Percentiles rank a stretch among this genome's conserved stretches.
phyloP scores from a whole-genome alignment of 2,329 filamentous ascomycete genomes.

The Epichloe brachyelytri region DNA sequence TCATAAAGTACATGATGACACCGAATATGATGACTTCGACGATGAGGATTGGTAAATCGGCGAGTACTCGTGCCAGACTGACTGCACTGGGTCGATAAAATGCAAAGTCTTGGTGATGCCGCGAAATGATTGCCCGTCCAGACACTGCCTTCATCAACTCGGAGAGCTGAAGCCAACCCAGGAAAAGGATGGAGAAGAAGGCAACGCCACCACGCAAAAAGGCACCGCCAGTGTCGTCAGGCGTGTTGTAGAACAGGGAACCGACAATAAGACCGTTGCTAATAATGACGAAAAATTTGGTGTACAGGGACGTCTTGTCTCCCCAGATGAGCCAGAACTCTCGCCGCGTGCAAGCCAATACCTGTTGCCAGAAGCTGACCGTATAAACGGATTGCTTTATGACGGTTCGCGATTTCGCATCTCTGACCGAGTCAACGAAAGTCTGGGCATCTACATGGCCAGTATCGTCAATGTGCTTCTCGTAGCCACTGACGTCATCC shows the following conservation, averaged over 20 bases:
- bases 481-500: conserved; percentile 43
- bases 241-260: conserved; percentile 62
- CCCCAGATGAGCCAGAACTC: conserved; percentile 70
- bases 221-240: conserved; percentile 46
- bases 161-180: conserved; percentile 16
- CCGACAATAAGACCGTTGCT: conserved; percentile 63
- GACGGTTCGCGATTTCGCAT: conserved; percentile 42
- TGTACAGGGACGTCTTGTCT: conserved; percentile 61
- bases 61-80: conserved; percentile 22
- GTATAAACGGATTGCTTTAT: conserved; percentile 41
- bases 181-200: conserved; percentile 42
- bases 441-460: conserved; percentile 50
- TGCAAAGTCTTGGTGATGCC: conserved; percentile 25
- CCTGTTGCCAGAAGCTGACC: conserved; percentile 59
- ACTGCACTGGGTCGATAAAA: conserved; percentile 26
- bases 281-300: conserved; percentile 68
- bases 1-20: conserved; percentile 33
- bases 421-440: conserved; percentile 49
- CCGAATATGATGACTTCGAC: conserved; percentile 21
- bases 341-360: conserved; percentile 53
- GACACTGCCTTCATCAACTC: conserved; percentile 27
- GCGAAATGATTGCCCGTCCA: conserved; percentile 25
- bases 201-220: conserved; percentile 39
- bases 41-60: conserved; percentile 32
- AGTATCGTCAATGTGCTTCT: conserved; percentile 63